Percentiles rank a stretch among this genome's conserved stretches.
Conservation (phyloP, 768 basidiomycete genomes). For the Gloeopeniophorella convolvens region DNA sequence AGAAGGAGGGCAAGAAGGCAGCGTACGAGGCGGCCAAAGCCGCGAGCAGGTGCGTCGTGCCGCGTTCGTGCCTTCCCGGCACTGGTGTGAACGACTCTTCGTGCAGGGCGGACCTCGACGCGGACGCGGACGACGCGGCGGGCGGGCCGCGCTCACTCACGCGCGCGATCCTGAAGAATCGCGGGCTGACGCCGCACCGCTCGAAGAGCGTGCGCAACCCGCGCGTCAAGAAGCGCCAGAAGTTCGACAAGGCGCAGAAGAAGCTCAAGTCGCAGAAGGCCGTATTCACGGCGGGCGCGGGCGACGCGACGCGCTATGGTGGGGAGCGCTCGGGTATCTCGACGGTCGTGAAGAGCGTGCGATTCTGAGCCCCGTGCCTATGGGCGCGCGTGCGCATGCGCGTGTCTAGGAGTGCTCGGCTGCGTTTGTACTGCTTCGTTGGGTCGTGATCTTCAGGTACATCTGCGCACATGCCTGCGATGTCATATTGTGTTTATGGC, state of each 20-base stretch:
- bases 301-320: constrained; percentile 65
- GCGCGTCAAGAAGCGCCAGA: constrained; percentile 92
- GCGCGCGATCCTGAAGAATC: constrained; percentile 88
- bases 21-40: constrained; percentile 66
- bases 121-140: constrained; percentile 37
- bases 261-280: constrained; percentile 85
- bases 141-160: constrained; percentile 84
- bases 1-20: constrained; percentile 73
- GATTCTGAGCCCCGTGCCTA: constrained; percentile 39
- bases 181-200: constrained; percentile 86
- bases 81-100: constrained; percentile 5
- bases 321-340: constrained; percentile 94
- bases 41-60: constrained; percentile 45
- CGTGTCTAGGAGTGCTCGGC: too few relatives aligned
- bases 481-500: too few relatives aligned
- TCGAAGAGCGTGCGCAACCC: constrained; percentile 92
- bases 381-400: too few relatives aligned
- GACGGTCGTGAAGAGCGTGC: constrained; percentile 82
- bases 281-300: constrained; percentile 84
- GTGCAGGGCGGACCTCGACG: constrained; percentile 28
- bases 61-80: neutral
- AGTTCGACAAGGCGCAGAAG: constrained; percentile 93
- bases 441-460: too few relatives aligned
- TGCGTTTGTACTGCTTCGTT: too few relatives aligned
- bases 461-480: too few relatives aligned